phyloP scores from a whole-genome alignment of 1,139 yeast species.

The Nakaseomyces glabratus region DNA sequence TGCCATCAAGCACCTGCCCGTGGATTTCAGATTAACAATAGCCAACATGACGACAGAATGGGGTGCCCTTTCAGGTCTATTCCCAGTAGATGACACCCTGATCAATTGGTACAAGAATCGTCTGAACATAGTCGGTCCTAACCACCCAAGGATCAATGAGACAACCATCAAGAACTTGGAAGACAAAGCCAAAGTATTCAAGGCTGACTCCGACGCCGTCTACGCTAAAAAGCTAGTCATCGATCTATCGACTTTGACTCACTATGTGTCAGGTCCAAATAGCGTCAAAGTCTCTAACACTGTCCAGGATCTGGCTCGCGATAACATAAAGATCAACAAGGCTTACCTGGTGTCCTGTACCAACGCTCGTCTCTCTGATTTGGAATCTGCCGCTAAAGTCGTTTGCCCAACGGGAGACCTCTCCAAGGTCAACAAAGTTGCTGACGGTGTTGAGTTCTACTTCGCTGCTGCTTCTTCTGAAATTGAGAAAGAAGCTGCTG shows the following conservation, averaged over 20 bases:
- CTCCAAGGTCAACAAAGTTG: constrained; percentile 54
- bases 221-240: constrained; percentile 82
- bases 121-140: constrained; percentile 55
- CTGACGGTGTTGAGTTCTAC: constrained; percentile 85
- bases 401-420: constrained; percentile 27
- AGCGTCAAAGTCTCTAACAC: constrained; percentile 87
- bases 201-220: constrained; percentile 65
- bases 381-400: constrained; percentile 88
- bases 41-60: constrained; percentile 99
- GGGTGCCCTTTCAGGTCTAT: constrained; percentile 96
- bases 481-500: constrained; percentile 89
- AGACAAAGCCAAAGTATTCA: constrained; percentile 19
- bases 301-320: constrained; percentile 59
- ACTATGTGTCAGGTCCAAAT: constrained; percentile 92
- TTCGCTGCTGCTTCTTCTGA: constrained; percentile 95
- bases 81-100: constrained; percentile 81
- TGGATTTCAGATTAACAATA: constrained; percentile 89
- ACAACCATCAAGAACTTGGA: constrained; percentile 40
- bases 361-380: constrained; percentile 84
- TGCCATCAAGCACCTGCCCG: constrained; percentile 60
- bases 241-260: constrained; percentile 78
- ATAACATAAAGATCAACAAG: constrained; percentile 74
- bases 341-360: constrained; percentile 98
- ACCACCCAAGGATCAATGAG: constrained; percentile 77
- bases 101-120: constrained; percentile 68